Percentiles rank a stretch among this genome's conserved stretches.
Evolutionary conservation across 2,329 filamentous ascomycete species (phyloP).

Genomic region (Talaromyces sp.): DNA sequence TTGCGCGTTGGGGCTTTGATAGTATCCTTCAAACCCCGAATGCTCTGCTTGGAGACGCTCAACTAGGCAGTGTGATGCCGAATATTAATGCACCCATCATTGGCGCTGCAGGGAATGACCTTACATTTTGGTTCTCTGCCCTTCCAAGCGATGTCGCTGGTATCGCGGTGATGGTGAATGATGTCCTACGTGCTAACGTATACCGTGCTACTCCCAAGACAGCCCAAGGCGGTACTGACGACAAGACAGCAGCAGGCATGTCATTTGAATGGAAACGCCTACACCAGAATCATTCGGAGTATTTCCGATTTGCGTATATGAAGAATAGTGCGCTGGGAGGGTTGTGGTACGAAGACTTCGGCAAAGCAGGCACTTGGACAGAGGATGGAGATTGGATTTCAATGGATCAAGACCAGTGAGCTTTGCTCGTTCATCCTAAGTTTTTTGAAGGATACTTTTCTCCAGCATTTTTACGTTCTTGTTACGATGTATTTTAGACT

Average conservation of each 20-base stretch:
- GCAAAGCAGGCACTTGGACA: constrained; percentile 33
- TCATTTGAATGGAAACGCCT: constrained; percentile 37
- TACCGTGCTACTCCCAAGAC: constrained; percentile 36
- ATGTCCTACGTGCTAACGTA: constrained; percentile 57
- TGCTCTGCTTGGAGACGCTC: constrained; percentile 42
- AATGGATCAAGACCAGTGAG: neutral
- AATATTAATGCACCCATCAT: constrained; percentile 25
- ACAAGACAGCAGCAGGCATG: neutral
- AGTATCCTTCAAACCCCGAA: constrained; percentile 57
- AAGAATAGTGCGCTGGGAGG: constrained; percentile 35
- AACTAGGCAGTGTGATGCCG: constrained; percentile 34
- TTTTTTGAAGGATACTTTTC: neutral
- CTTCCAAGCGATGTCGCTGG: constrained; percentile 46
- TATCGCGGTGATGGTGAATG: constrained; percentile 59
- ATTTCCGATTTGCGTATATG: constrained; percentile 45
- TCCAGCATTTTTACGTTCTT: neutral
- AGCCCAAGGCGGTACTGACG: neutral
- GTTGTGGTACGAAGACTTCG: constrained; percentile 42
- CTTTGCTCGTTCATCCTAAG: neutral
- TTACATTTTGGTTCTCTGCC: constrained; percentile 37
- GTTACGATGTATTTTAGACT: neutral
- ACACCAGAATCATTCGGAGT: constrained; percentile 33
- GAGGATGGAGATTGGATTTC: constrained; percentile 22
- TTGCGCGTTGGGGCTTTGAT: constrained; percentile 63
- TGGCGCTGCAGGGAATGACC: constrained; percentile 25